phyloP scores from a whole-genome alignment of 805 yeast species.

The Priceomyces castillae region DNA sequence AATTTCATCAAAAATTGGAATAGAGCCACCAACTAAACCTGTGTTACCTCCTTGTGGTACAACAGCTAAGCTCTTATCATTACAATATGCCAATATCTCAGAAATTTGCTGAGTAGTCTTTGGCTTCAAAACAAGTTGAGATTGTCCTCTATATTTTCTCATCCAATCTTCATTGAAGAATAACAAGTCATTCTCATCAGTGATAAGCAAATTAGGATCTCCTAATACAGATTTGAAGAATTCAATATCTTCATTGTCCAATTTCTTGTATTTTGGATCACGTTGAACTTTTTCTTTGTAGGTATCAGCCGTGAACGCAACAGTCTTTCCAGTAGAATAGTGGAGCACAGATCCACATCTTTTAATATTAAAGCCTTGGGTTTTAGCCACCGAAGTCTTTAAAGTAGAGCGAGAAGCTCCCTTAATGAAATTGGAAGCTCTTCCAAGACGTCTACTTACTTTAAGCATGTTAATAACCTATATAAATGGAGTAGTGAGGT shows the following conservation, averaged over 20 bases:
- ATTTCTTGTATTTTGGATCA: slow-evolving; percentile 46
- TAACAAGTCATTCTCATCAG: slow-evolving; percentile 61
- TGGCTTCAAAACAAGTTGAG: slow-evolving; percentile 78
- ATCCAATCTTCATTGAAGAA: slow-evolving; percentile 89
- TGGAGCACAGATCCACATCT: neutral
- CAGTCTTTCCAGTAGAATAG: slow-evolving; percentile 14
- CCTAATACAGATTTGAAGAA: slow-evolving; percentile 61
- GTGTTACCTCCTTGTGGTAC: slow-evolving; percentile 99
- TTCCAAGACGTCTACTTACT: neutral
- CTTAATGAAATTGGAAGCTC: neutral
- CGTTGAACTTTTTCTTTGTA: slow-evolving; percentile 59
- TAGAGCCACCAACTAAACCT: slow-evolving; percentile 92
- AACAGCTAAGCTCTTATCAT: slow-evolving; percentile 71
- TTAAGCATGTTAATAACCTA: neutral
- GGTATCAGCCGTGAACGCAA: slow-evolving; percentile 65
- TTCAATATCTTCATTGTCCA: slow-evolving; percentile 56
- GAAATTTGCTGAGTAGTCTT: slow-evolving; percentile 76
- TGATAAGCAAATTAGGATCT: slow-evolving; percentile 45
- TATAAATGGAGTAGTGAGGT: neutral
- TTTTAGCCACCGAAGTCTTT: neutral
- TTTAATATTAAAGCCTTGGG: neutral
- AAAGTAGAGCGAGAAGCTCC: neutral
- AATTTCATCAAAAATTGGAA: slow-evolving; percentile 89
- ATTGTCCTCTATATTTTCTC: slow-evolving; percentile 89
- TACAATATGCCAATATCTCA: slow-evolving; percentile 74